Base-by-base conservation (phyloP, 306 rosid genomes). In the Castanospermum australe region DNA sequence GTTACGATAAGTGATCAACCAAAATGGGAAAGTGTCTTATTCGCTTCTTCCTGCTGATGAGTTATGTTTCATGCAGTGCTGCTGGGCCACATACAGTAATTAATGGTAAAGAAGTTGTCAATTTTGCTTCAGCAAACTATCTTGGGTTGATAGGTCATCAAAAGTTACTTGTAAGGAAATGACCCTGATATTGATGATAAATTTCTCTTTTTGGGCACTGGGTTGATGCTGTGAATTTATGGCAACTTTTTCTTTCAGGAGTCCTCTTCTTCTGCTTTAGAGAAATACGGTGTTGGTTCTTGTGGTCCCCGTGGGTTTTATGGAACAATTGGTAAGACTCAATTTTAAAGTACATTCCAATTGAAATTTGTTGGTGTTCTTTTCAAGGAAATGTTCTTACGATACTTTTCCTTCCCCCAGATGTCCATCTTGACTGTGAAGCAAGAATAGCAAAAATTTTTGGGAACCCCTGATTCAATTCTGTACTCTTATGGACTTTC, bases 271-370 rank as follows among this genome's bases (percentile, higher is more conserved):
- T 83, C 92, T 83, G 87, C 99, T 20, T 82, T 96, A 86, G 96
- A 89, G 86, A 96, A 96, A 89, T 96, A 96, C 47, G 99, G 99
- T 47, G 99, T 96, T 83, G 99, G 99, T 64, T 96, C 99, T 39
- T 96, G 99, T 76, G 99, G 99, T 83, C 99, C 99, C 75, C 99
- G 99, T 74, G 97, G 96, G 70, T 96, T 96, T 86, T 96, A 96
- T 84, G 99, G 98, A 80, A 93, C 96, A 66, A 91, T 96, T 47
- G 98, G 99, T 93, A 88, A 79, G 90, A 22, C 50, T 73, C 81
- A 35, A 56, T 79, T 55, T 72, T 83, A 51, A 66, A 59, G 80
- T 51, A n/a, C n/a, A n/a, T n/a, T n/a, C n/a, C n/a, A n/a, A n/a
- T n/a, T n/a, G n/a, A n/a, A n/a, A n/a, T n/a, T n/a, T n/a, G n/a